A percentile compares a stretch with the other conserved stretches of the same genome.
Conservation (phyloP, 305 asterid species). For the Withania somnifera region DNA sequence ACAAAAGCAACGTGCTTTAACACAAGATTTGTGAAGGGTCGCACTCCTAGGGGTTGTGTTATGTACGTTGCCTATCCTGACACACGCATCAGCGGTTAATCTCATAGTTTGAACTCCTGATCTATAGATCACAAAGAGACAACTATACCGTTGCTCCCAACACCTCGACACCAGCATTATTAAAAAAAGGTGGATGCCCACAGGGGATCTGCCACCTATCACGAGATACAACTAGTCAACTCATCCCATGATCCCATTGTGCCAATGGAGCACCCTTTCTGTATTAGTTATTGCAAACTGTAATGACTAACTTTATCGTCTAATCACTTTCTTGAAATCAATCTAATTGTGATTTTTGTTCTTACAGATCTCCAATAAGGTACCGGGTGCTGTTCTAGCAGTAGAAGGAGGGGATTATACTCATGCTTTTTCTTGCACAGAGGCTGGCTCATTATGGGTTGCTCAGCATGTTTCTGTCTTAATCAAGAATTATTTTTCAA, state of each 20-base stretch:
- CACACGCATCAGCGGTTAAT: neutral
- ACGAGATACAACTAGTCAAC: neutral
- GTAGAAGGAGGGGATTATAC: slow-evolving; percentile 61
- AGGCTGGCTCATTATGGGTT: slow-evolving; percentile 62
- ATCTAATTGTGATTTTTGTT: neutral
- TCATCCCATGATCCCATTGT: neutral
- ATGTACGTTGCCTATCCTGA: neutral
- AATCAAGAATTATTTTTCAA: slow-evolving; percentile 23
- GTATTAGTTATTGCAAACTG: neutral
- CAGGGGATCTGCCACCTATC: neutral
- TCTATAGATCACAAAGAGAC: neutral
- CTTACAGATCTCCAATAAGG: slow-evolving; percentile 47
- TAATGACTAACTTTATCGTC: neutral
- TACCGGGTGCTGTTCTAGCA: slow-evolving; percentile 30
- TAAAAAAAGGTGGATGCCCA: neutral
- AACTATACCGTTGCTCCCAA: neutral
- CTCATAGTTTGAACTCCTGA: neutral
- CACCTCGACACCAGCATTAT: neutral
- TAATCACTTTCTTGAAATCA: neutral
- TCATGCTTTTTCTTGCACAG: slow-evolving; percentile 75
- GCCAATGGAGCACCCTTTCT: neutral
- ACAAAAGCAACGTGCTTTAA: neutral
- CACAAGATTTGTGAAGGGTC: neutral
- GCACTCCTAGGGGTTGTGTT: neutral
- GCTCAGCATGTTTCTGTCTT: slow-evolving; percentile 53